phyloP scores from a whole-genome alignment of 768 basidiomycete species.

The Collybia nuda region DNA sequence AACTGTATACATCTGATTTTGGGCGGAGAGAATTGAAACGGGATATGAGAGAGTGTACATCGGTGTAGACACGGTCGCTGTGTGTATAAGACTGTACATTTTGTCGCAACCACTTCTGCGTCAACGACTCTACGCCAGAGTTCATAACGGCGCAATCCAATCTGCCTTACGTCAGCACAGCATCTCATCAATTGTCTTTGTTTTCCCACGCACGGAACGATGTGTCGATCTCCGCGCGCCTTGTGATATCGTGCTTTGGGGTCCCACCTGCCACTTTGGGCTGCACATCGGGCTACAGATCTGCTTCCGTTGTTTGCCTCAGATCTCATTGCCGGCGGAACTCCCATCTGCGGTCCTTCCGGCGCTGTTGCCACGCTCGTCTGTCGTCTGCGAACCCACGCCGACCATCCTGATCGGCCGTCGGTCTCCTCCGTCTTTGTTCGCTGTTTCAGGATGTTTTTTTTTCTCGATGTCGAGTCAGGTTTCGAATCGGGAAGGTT shows the following conservation, averaged over 20 bases:
- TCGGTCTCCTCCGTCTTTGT: conserved; percentile 15
- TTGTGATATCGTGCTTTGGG: conserved; percentile 14
- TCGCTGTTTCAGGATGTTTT: not conserved
- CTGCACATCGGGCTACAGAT: conserved; percentile 7
- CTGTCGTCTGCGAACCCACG: conserved; percentile 2
- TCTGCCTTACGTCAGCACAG: not conserved
- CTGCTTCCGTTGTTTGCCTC: conserved; percentile 19
- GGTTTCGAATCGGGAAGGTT: conserved; percentile 27
- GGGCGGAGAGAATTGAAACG: conserved; percentile 62
- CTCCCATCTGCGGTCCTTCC: not conserved
- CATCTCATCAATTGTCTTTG: not conserved
- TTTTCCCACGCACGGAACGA: not conserved
- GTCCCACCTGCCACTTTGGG: conserved; percentile 18
- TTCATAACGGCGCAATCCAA: conserved; percentile 11
- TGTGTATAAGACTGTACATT: conserved; percentile 57
- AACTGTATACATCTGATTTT: conserved; percentile 81
- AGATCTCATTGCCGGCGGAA: conserved; percentile 3
- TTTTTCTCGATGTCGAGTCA: conserved; percentile 6
- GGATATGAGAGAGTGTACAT: conserved; percentile 61
- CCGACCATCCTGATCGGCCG: conserved; percentile 13
- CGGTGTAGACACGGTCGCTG: conserved; percentile 55
- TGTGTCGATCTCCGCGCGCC: conserved; percentile 7
- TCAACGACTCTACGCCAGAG: conserved; percentile 33
- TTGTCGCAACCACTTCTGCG: conserved; percentile 67
- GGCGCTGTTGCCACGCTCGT: not conserved